A percentile compares a stretch with the other conserved stretches of the same genome.
Evolutionary conservation across 148 eudicot species (phyloP).

Genomic region (Talinum fruticosum): DNA sequence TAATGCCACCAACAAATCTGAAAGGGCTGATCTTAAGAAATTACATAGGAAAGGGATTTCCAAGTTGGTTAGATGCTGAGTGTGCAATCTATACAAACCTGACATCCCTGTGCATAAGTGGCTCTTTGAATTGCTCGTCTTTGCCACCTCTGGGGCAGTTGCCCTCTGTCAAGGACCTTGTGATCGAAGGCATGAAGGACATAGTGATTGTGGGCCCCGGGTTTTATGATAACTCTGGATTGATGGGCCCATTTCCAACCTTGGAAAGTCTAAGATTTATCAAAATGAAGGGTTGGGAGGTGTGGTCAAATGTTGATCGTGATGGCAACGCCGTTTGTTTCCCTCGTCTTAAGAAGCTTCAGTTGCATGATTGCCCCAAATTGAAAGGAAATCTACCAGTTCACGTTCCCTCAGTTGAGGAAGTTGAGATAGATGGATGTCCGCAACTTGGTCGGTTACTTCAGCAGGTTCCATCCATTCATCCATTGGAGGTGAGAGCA

Average conservation of each 20-base stretch:
- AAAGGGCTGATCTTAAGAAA: constrained; percentile 4
- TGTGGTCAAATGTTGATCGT: not conserved
- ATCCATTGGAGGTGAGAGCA: not conserved
- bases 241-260: not conserved
- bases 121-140: not conserved
- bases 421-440: not conserved
- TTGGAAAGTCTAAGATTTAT: not conserved
- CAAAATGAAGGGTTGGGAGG: not conserved
- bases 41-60: not conserved
- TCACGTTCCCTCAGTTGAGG: not conserved
- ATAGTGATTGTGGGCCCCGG: not conserved
- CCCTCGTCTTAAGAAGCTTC: not conserved
- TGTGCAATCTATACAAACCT: not conserved
- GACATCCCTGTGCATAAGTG: not conserved
- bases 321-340: not conserved
- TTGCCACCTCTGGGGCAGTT: constrained; percentile 12
- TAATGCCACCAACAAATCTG: not conserved
- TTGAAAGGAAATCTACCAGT: constrained; percentile 1
- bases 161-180: not conserved
- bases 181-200: not conserved
- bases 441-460: not conserved
- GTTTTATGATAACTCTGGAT: not conserved
- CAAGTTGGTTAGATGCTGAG: constrained; percentile 3
- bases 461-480: not conserved
- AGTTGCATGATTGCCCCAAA: not conserved